Base-by-base conservation (phyloP, 1,139 yeast species). In the Hemisphaericaspora lyxosophila region DNA sequence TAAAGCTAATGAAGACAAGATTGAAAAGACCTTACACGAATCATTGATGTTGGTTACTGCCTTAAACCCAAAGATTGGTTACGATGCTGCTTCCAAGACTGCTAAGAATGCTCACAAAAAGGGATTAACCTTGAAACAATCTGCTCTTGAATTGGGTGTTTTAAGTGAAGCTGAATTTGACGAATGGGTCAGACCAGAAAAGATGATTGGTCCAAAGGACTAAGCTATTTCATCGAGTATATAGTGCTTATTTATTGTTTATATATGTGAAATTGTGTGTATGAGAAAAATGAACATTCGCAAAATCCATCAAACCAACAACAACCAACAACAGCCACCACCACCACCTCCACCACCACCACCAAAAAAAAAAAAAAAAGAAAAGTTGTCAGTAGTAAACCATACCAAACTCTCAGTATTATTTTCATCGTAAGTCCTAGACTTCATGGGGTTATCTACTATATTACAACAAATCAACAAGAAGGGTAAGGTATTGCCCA, bases 91-190 rank as follows among this genome's bases (percentile, higher is more conserved):
- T 42, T 88, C 97, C 45, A 89, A 90, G 79, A 92, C 89, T 40
- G 98, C 98, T 53, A 92, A 92, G 78, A 88, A 92, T 60, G 98
- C 98, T 38, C 97, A 92, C 79, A 86, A 90, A 75, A 89, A 92
- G 75, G 97, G 97, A 23, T 77, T 90, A 57, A 92, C 98, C 33
- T 80, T 92, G 70, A 92, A 92, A 73, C 85, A 88, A 67, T 82
- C 95, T 45, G 96, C 97, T 45, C 74, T 92, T 57, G 96, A 92
- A 67, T 80, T 94, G 59, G 87, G 87, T 43, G 89, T 85, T 42
- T 77, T 92, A 60, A 76, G 80, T 42, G 81, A 78, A 49, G 84
- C 81, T 59, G 96, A 90, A 69, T 92, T 92, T 55, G 95, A 89
- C 64, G 77, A 88, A 67, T 92, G 96, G 95, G 98, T 92, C 51